A percentile compares a stretch with the other conserved stretches of the same genome.
Conservation (phyloP, 768 basidiomycete genomes). For the Krasilnikovozyma curviuscula region DNA sequence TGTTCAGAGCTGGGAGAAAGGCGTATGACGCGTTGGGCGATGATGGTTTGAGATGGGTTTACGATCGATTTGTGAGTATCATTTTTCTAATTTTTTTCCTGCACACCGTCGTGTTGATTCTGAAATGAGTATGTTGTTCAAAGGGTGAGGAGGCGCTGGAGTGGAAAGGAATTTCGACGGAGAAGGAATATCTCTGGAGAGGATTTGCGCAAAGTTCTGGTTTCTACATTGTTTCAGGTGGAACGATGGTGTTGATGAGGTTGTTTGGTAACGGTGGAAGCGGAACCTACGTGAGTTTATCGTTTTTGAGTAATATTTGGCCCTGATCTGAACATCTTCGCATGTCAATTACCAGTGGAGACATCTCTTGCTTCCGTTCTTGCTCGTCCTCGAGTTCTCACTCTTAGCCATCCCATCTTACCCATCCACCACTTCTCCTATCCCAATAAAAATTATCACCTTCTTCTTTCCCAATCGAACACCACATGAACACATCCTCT, state of each 20-base stretch:
- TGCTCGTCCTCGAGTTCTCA: slow-evolving; percentile 8
- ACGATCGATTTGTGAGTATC: slow-evolving; percentile 4
- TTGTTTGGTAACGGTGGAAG: background rate
- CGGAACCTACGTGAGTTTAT: background rate
- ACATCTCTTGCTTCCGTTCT: slow-evolving; percentile 1
- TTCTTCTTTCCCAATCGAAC: slow-evolving; percentile 1
- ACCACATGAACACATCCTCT: slow-evolving; percentile 4
- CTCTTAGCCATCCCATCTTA: slow-evolving; percentile 3
- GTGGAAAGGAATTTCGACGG: slow-evolving; percentile 1
- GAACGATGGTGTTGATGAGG: background rate
- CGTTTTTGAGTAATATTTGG: background rate
- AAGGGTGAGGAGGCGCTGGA: no score
- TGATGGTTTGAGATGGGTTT: slow-evolving; percentile 3
- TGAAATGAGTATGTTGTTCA: no score
- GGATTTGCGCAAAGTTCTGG: background rate
- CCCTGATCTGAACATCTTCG: background rate
- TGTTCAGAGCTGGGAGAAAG: slow-evolving; percentile 1
- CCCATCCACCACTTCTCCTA: background rate
- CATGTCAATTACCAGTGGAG: slow-evolving; percentile 1
- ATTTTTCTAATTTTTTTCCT: background rate
- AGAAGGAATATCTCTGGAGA: slow-evolving; percentile 1
- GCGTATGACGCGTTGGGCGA: slow-evolving; percentile 7
- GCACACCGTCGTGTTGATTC: background rate
- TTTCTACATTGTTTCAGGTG: slow-evolving; percentile 7
- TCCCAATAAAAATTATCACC: background rate